These are phyloP conservation scores for Bipolaris sorokiniana DNA, from an alignment of 2,329 filamentous ascomycete species.

Conservation along the genomic window DNA sequence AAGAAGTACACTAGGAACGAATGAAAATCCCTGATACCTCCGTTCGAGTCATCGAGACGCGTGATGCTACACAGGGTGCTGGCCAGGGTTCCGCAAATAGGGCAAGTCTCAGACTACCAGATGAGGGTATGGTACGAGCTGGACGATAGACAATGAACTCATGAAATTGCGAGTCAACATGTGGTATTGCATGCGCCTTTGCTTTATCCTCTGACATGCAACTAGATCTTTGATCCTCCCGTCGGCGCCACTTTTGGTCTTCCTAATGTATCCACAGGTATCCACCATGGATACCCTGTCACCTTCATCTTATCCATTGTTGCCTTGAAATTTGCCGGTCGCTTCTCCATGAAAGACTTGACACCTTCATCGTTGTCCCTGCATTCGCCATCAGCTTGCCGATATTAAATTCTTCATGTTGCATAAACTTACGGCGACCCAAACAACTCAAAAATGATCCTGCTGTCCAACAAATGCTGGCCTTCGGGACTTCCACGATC, in stretches of 20 bases:
- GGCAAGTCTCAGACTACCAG: conserved; percentile 6
- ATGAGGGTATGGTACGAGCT: conserved; percentile 7
- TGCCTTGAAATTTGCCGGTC: conserved; percentile 66
- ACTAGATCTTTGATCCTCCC: conserved; percentile 40
- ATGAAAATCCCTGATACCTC: conserved; percentile 52
- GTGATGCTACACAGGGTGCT: conserved; percentile 30
- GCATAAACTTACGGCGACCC: conserved; percentile 50
- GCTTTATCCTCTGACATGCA: conserved; percentile 2
- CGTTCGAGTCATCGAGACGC: conserved; percentile 30
- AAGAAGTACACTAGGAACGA: conserved; percentile 53
- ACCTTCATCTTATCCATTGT: conserved; percentile 67
- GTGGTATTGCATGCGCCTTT: neutral
- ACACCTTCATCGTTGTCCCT: conserved; percentile 73
- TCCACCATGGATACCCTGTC: conserved; percentile 71
- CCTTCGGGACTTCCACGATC: conserved; percentile 67
- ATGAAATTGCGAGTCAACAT: conserved; percentile 12
- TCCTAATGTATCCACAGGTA: conserved; percentile 57
- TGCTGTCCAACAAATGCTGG: conserved; percentile 72
- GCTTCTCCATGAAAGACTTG: conserved; percentile 72
- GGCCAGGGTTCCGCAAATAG: conserved; percentile 10
- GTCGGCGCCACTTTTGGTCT: conserved; percentile 46
- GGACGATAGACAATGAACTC: conserved; percentile 21
- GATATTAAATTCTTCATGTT: neutral
- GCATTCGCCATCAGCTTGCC: conserved; percentile 3
- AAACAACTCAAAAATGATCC: conserved; percentile 67